Evolutionary conservation across 164 flowering plant species (phyloP).

Genomic region (Paratinospora sagittata): DNA sequence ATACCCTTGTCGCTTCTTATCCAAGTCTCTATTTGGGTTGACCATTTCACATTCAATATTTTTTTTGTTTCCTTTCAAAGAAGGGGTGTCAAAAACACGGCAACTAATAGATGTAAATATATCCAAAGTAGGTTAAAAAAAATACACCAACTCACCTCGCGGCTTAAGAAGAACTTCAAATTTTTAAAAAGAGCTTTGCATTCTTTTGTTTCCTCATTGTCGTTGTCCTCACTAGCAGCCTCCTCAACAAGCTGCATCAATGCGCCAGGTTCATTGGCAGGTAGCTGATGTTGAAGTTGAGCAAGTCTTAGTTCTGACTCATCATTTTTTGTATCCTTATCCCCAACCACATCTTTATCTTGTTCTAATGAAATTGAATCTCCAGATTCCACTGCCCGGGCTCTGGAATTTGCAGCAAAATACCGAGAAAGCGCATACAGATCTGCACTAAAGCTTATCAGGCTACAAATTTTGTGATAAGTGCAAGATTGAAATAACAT

Average conservation of each 20-base stretch:
- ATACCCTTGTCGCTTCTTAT: too few species aligned
- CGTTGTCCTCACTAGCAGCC: conserved; percentile 51
- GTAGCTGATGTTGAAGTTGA: conserved; percentile 90
- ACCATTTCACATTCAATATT: too few species aligned
- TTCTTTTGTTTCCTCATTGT: conserved; percentile 65
- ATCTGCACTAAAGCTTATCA: conserved; percentile 37
- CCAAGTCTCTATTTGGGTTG: too few species aligned
- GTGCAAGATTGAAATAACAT: background rate
- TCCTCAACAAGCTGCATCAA: conserved; percentile 72
- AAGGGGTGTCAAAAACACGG: background rate
- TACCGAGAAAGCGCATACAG: conserved; percentile 76
- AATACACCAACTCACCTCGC: conserved; percentile 52
- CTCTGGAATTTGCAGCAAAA: conserved; percentile 41
- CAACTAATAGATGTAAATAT: background rate
- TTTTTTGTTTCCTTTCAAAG: too few species aligned
- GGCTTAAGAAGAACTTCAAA: conserved; percentile 73
- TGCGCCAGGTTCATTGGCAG: conserved; percentile 75
- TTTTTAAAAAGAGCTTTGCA: conserved; percentile 67
- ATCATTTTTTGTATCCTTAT: conserved; percentile 23
- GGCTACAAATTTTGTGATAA: background rate
- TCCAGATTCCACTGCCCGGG: conserved; percentile 21
- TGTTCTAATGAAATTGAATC: conserved; percentile 24
- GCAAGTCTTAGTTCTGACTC: conserved; percentile 80
- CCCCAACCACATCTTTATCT: conserved; percentile 25
- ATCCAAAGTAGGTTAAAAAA: background rate